Evolutionary conservation across 495 filamentous ascomycete genomes (phyloP).

Genomic region (Daldinia loculata): DNA sequence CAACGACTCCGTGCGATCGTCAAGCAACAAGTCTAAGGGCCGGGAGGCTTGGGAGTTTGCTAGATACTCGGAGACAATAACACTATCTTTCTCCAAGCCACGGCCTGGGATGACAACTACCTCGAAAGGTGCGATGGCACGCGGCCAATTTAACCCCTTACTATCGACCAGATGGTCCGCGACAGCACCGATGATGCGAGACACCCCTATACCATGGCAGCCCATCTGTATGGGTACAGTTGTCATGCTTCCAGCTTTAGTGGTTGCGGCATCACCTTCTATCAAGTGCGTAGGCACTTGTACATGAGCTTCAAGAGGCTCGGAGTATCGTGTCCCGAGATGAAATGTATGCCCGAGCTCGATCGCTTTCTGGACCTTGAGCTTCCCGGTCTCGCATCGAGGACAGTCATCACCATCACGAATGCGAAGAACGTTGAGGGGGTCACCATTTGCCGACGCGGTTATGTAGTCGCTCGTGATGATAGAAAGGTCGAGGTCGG

Average conservation of each 20-base stretch:
- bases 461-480: conserved; percentile 35
- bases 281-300: conserved; percentile 29
- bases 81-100: conserved; percentile 59
- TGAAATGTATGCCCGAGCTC: conserved; percentile 96
- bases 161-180: conserved; percentile 76
- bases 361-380: conserved; percentile 76
- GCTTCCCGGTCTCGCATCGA: conserved; percentile 66
- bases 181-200: conserved; percentile 86
- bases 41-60: conserved; percentile 17
- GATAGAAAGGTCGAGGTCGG: conserved; percentile 42
- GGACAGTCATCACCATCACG: conserved; percentile 76
- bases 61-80: conserved; percentile 67
- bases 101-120: conserved; percentile 71
- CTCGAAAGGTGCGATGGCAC: conserved; percentile 85
- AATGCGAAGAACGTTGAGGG: conserved; percentile 69
- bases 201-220: conserved; percentile 94
- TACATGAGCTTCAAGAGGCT: conserved; percentile 67
- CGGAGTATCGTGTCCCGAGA: conserved; percentile 87
- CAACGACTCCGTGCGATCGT: conserved; percentile 75
- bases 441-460: conserved; percentile 28
- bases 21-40: conserved; percentile 67
- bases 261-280: conserved; percentile 14
- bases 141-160: conserved; percentile 88
- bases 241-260: conserved; percentile 10
- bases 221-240: conserved; percentile 82